A percentile compares a stretch with the other conserved stretches of the same genome.
phyloP scores from a whole-genome alignment of 805 yeast genomes.

The Metschnikowia bowlesiae region DNA sequence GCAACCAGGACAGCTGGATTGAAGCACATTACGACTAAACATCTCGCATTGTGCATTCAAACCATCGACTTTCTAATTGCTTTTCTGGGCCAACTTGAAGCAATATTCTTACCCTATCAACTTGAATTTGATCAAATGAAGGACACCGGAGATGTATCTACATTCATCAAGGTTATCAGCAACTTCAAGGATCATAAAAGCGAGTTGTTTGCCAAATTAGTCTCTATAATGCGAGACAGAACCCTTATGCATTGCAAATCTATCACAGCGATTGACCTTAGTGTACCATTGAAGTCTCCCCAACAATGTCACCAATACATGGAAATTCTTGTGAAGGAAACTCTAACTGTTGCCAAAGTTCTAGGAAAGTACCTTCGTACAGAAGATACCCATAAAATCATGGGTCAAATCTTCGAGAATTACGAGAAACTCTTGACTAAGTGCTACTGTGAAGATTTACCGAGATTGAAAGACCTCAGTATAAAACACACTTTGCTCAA shows the following conservation, averaged over 20 bases:
- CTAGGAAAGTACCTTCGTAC: slow-evolving; percentile 55
- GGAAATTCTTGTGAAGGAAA: slow-evolving; percentile 63
- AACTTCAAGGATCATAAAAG: slow-evolving; percentile 56
- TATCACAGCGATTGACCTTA: slow-evolving; percentile 48
- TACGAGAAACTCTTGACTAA: slow-evolving; percentile 54
- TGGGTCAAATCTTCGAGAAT: slow-evolving; percentile 51
- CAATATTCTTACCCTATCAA: slow-evolving; percentile 9
- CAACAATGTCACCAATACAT: slow-evolving; percentile 57
- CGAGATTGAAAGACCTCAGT: slow-evolving; percentile 45
- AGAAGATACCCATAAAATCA: slow-evolving; percentile 40
- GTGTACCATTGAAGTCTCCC: slow-evolving; percentile 37
- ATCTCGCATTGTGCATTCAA: slow-evolving; percentile 64
- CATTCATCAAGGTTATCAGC: slow-evolving; percentile 28
- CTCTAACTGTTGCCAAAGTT: slow-evolving; percentile 58
- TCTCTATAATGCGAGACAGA: slow-evolving; percentile 68
- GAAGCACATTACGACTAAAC: slow-evolving; percentile 69
- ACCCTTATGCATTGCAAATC: slow-evolving; percentile 47
- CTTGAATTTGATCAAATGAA: slow-evolving; percentile 1
- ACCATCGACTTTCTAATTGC: slow-evolving; percentile 45
- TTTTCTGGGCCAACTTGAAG: slow-evolving; percentile 32
- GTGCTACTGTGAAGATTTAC: slow-evolving; percentile 43
- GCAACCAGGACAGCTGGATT: slow-evolving; percentile 73
- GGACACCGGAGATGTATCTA: slow-evolving; percentile 22
- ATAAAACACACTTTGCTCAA: slow-evolving; percentile 52
- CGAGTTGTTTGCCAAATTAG: slow-evolving; percentile 58